Evolutionary conservation across 2,329 filamentous ascomycete species (phyloP).

Genomic region (Balansia obtecta): DNA sequence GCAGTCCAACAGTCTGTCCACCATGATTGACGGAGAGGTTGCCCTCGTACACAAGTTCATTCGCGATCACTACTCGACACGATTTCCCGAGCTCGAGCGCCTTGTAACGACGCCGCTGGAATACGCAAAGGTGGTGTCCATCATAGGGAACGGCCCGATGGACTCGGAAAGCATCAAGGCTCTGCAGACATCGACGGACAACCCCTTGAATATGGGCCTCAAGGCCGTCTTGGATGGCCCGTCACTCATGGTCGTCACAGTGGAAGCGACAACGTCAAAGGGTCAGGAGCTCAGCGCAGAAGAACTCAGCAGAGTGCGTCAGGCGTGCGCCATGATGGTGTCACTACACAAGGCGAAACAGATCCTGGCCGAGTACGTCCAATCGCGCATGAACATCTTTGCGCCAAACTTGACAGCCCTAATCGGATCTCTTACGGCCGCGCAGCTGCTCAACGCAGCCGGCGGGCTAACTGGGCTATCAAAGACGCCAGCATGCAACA

Average conservation of each 20-base stretch:
- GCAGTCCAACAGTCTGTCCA: conserved; percentile 79
- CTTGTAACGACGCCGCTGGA: conserved; percentile 86
- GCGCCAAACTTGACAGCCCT: conserved; percentile 86
- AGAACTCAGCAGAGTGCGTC: conserved; percentile 61
- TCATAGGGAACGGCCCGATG: conserved; percentile 85
- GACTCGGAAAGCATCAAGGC: conserved; percentile 68
- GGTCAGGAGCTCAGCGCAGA: conserved; percentile 64
- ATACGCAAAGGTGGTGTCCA: conserved; percentile 89
- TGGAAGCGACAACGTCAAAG: conserved; percentile 84
- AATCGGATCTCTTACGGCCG: conserved; percentile 84
- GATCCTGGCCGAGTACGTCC: conserved; percentile 82
- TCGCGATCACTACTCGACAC: conserved; percentile 84
- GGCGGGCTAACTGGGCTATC: conserved; percentile 81
- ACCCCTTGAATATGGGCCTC: conserved; percentile 62
- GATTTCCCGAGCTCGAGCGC: conserved; percentile 85
- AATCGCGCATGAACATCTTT: conserved; percentile 93
- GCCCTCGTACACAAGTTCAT: conserved; percentile 92
- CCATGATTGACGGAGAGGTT: conserved; percentile 86
- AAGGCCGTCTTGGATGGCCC: conserved; percentile 77
- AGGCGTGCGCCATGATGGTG: conserved; percentile 81
- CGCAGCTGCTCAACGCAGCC: conserved; percentile 89
- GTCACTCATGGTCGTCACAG: conserved; percentile 86
- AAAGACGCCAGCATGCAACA: conserved; percentile 87
- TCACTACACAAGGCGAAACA: conserved; percentile 77
- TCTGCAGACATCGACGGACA: conserved; percentile 64